Conservation (phyloP, 257 asterid species). For the Solanum sitiens region DNA sequence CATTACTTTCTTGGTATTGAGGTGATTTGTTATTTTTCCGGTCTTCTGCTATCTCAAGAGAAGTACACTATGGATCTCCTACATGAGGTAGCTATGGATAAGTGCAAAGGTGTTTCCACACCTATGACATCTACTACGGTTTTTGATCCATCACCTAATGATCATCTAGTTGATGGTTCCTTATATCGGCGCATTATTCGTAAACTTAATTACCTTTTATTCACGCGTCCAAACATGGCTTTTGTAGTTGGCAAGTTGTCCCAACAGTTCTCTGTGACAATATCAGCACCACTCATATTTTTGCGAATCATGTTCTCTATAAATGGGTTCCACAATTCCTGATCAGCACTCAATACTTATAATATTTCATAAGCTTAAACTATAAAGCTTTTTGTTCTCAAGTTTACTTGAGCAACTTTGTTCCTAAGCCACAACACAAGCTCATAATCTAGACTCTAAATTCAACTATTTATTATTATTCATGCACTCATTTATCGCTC, state of each 20-base stretch:
- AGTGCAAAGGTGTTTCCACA: background rate
- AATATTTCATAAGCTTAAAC: background rate
- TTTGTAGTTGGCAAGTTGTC: background rate
- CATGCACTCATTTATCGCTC: no score
- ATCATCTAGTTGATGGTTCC: background rate
- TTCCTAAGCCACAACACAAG: no score
- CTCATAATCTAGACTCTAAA: no score
- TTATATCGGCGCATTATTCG: background rate
- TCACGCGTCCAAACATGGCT: background rate
- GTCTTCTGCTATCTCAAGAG: no score
- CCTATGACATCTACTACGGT: background rate
- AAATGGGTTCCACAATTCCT: background rate
- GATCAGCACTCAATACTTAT: background rate
- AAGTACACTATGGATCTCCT: background rate
- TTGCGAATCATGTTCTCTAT: background rate
- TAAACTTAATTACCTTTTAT: background rate
- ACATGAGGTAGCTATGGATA: background rate
- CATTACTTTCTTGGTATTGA: no score
- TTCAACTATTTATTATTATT: no score
- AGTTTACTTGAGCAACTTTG: no score
- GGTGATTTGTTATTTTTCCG: no score
- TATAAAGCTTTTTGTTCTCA: background rate
- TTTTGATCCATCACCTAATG: background rate
- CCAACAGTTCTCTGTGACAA: no score
- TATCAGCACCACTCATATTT: no score